Evolutionary conservation across 2,329 filamentous ascomycete genomes (phyloP), one percentile per base, ranked within the genome.

Genomic region (Colletotrichum sp.): DNA sequence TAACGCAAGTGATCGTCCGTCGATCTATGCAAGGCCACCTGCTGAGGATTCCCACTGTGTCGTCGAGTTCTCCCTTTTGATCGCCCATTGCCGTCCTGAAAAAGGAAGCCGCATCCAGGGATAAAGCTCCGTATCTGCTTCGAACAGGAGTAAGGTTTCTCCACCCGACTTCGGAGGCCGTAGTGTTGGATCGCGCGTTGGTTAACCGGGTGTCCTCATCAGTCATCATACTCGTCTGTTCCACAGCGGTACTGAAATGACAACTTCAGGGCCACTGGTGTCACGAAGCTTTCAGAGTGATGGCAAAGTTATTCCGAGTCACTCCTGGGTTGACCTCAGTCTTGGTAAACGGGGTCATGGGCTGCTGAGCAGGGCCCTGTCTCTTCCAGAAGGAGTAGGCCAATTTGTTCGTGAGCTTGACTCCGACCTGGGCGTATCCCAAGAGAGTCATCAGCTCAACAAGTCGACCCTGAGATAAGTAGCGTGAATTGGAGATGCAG

Each of bases 401-500:
- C 67, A 99, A 88, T 84, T 98, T 98, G 60, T 93, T 90, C 2
- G 95, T 97, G 78, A 92, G 88, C 85, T 98, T 98, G 78, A 88
- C 90, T 80, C 91, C 87, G 12, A 90, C 83, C 80, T 93, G 85
- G 15, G 84, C 84, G 83, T 96, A 99, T 2, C 96, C 96, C 49
- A 99, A 85, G 64, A 90, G 91, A 5, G 84, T 83, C 95, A 99
- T 95, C 76, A 99, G 95, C 6, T 89, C 88, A 9, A 90, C 84
- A 26, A 99, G 85, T 68, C 91, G 90, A 21, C 88, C 83, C 77
- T 96, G 92, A 71, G 95, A 93, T 82, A 98, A 91, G 82, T 99
- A 99, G 67, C 97, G 92, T 18, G 96, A 98, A 83, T 99, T 99
- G 26, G 91, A 90, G 66, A 99, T 89, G 81, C 97, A 99, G 24